phyloP scores from a whole-genome alignment of 2,329 filamentous ascomycete genomes.

The Fusarium pilosicola region DNA sequence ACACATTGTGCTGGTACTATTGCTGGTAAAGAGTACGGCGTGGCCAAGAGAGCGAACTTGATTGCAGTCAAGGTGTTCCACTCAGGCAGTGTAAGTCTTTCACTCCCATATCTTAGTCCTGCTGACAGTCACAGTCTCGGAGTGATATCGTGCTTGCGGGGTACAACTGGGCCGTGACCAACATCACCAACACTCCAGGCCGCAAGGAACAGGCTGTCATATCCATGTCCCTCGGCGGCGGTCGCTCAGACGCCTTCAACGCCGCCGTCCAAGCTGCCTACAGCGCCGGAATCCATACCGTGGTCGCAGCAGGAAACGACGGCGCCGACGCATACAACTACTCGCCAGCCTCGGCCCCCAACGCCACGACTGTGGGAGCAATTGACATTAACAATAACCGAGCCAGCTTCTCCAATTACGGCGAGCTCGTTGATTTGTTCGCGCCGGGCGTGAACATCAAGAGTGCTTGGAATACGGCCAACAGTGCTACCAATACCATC shows the following conservation, averaged over 20 bases:
- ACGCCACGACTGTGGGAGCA: conserved; percentile 65
- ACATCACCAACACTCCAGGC: conserved; percentile 51
- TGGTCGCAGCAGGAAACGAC: conserved; percentile 66
- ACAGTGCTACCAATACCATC: conserved; percentile 56
- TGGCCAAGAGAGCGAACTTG: conserved; percentile 55
- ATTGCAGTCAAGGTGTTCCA: conserved; percentile 60
- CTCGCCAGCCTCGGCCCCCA: conserved; percentile 60
- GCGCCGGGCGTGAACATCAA: conserved; percentile 60
- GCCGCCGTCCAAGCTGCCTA: conserved; percentile 59
- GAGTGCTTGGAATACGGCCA: conserved; percentile 58
- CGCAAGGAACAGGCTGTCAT: conserved; percentile 59
- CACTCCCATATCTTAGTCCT: neutral
- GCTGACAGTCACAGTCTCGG: conserved; percentile 31
- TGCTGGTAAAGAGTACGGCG: conserved; percentile 56
- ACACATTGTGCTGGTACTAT: conserved; percentile 60
- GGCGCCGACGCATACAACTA: conserved; percentile 51
- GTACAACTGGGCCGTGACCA: conserved; percentile 53
- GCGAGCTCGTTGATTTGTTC: conserved; percentile 59
- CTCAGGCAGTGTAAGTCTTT: conserved; percentile 16
- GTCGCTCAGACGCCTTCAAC: conserved; percentile 59
- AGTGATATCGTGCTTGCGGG: conserved; percentile 46
- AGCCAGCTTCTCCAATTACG: conserved; percentile 62
- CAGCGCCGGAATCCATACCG: conserved; percentile 58
- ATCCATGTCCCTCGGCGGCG: conserved; percentile 65
- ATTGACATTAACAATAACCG: conserved; percentile 52